Base-by-base conservation (phyloP, 768 basidiomycete genomes). In the Phaeotremella skinneri region DNA sequence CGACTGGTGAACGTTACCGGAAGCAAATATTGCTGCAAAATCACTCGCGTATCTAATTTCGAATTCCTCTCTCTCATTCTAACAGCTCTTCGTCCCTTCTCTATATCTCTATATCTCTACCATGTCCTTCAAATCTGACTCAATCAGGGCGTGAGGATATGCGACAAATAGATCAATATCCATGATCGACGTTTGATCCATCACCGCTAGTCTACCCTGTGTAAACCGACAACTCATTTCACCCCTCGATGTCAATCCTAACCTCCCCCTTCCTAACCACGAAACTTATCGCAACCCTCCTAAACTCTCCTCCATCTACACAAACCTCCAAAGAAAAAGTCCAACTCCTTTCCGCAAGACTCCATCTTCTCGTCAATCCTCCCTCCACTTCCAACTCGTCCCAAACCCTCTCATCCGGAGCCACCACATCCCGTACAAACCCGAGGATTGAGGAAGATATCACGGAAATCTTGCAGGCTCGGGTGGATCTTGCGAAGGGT, bases 231-330 rank as follows among this genome's bases (percentile, higher is more conserved):
- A n/a, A n/a, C n/a, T n/a, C n/a, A n/a, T n/a, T n/a, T n/a, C n/a
- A n/a, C n/a, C n/a, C n/a, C n/a, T n/a, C n/a, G n/a, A n/a, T 60
- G 3, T 17, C 54, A 5, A 68, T 71, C 45, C 49, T 66, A 21
- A 57, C 57, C 2, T 71, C 69, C 3, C 67, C 69, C 1, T 66
- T 71, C 51, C 41, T 68, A 14, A 64, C 43, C 32, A 50, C 64
- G 2, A 29, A 31, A 2, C 29, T 67, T 4, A 61, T 68, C 57
- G 51, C 66, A 45, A 49, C 54, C 2, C 49, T 64, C 20, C 60
- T 68, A 17, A 43, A 51, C 29, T 51, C 54, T 2, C 59, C 53
- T 16, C 47, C 58, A 20, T 4, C 43, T 2, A 30, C 59, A 2
- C 31, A 37, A 9, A 34, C 30, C 5, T 25, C 41, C 4, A 48